Evolutionary conservation across 768 basidiomycete species (phyloP).

Genomic region (Naganishia vishniacii): DNA sequence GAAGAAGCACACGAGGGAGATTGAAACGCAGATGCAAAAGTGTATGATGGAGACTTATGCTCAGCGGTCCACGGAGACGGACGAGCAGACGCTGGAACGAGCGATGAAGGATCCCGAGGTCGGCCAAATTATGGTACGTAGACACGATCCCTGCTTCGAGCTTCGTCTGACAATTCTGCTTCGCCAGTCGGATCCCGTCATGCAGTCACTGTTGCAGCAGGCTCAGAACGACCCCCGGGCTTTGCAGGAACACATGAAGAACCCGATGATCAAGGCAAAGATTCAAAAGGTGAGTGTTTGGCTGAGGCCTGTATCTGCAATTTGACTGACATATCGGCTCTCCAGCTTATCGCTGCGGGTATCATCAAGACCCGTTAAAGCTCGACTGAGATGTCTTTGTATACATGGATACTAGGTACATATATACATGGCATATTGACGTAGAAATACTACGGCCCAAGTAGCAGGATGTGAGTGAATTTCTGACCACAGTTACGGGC

Average conservation of each 20-base stretch:
- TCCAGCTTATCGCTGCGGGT: conserved; percentile 70
- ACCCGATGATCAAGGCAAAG: conserved; percentile 63
- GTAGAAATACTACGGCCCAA: too few species aligned
- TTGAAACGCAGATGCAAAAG: conserved; percentile 72
- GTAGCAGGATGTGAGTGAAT: too few species aligned
- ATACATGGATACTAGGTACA: too few species aligned
- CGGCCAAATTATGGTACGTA: conserved; percentile 48
- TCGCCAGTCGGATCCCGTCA: conserved; percentile 64
- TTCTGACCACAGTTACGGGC: too few species aligned
- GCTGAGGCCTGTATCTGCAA: background rate
- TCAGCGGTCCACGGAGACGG: conserved; percentile 75
- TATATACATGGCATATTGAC: too few species aligned
- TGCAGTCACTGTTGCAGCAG: conserved; percentile 88
- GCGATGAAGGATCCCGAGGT: conserved; percentile 98
- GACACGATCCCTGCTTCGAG: background rate
- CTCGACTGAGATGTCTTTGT: too few species aligned
- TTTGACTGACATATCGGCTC: background rate
- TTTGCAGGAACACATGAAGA: conserved; percentile 94
- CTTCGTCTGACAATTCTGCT: background rate
- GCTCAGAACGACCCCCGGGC: conserved; percentile 83
- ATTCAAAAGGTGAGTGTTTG: conserved; percentile 59
- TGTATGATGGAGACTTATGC: conserved; percentile 69
- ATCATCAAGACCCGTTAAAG: conserved; percentile 68
- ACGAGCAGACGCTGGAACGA: conserved; percentile 84
- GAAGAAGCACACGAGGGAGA: conserved; percentile 74